phyloP scores from a whole-genome alignment of 371 early-diverging fungal species.

The Saksenaea vasiformis region DNA sequence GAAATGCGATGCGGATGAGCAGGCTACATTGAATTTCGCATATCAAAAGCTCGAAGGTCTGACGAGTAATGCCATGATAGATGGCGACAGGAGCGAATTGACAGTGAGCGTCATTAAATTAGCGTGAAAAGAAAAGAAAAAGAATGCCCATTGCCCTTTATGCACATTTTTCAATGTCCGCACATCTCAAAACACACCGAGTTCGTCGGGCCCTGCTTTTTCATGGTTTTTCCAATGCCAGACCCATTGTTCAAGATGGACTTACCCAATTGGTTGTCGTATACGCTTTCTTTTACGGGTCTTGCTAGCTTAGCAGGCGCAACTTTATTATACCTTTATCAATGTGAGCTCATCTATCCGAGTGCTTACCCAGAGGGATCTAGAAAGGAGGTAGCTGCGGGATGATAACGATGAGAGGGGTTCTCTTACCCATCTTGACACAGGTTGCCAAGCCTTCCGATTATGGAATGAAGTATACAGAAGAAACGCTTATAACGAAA shows the following conservation, averaged over 20 bases:
- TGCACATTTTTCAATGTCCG: conserved; percentile 4
- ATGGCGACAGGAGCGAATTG: conserved; percentile 45
- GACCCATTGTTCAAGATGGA: conserved; percentile 13
- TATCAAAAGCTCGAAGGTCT: conserved; percentile 56
- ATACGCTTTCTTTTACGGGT: conserved; percentile 25
- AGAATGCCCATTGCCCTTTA: background rate
- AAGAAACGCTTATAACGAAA: conserved; percentile 76
- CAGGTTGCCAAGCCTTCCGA: conserved; percentile 78
- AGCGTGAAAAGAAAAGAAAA: conserved; percentile 12
- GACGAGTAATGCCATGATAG: conserved; percentile 35
- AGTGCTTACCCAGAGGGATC: conserved; percentile 82
- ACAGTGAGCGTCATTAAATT: conserved; percentile 50
- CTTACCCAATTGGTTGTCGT: conserved; percentile 25
- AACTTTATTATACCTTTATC: conserved; percentile 37
- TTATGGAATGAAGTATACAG: conserved; percentile 68
- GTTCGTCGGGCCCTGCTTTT: background rate
- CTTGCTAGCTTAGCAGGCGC: conserved; percentile 26
- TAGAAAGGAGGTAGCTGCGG: conserved; percentile 55
- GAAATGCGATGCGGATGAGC: conserved; percentile 58
- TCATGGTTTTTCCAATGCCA: conserved; percentile 15
- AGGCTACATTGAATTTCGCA: conserved; percentile 45
- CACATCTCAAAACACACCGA: background rate
- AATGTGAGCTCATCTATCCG: conserved; percentile 87
- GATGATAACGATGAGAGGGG: background rate
- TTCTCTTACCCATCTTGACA: background rate